Base-by-base conservation (phyloP, 2,329 filamentous ascomycete species). In the Aspergillus proliferans region DNA sequence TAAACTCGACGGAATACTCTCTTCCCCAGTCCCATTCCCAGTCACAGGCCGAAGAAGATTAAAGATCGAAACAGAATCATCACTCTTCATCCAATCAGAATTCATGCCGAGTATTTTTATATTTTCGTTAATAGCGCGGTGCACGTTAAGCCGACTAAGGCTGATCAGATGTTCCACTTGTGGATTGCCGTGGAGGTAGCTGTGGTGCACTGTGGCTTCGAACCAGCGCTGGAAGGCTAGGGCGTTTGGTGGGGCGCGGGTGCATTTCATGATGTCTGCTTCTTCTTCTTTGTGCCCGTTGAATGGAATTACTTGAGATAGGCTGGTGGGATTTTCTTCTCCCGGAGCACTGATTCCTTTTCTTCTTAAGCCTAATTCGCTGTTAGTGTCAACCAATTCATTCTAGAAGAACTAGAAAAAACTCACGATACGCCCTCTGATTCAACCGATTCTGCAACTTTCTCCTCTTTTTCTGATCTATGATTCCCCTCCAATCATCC, bases 371-470 rank as follows among this genome's bases (percentile, higher is more conserved):
- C 34, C 34, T 18, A 8, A 28, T 28, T 30, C 18, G 9, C 3
- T 6, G 12, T 44, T 7, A 44, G 22, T 12, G 9, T 24, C 7
- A 7, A 10, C 26, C 24, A 19, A 2, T 36, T 1, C 2, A 30
- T 30, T 15, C n/a, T 9, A 14, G 8, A 18, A 6, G 24, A 12
- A 2, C 6, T 22, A 33, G 3, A 14, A 2, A n/a, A 2, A n/a
- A 46, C 55, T 22, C 48, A 61, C 58, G 53, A 28, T 58, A 62
- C 10, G 53, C 53, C 24, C 61, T 47, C 41, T 62, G 58, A 42
- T 62, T 64, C 33, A 58, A 46, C n/a, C 62, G 53, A 43, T 64
- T 64, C 50, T 64, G 62, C 43, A 63, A 38, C 40, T 49, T 57
- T 21, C 62, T 53, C 22, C 62, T 48, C 40, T 60, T 49, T 18